Conservation (phyloP, 331 rosid species). For the Spiraea crenata region DNA sequence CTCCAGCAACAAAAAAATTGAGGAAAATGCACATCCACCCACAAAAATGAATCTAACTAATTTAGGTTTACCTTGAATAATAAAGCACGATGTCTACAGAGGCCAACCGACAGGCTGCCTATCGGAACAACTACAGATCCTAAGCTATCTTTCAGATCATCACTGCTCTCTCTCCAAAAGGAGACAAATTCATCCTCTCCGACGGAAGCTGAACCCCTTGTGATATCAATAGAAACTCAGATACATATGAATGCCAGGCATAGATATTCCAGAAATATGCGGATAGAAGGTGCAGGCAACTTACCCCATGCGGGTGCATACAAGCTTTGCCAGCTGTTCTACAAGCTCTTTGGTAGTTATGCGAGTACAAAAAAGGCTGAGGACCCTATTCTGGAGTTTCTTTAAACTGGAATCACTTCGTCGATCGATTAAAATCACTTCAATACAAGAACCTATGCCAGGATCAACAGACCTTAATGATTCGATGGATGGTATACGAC, state of each 20-base stretch:
- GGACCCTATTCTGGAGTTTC: conserved; percentile 74
- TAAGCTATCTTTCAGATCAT: conserved; percentile 76
- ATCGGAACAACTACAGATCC: conserved; percentile 94
- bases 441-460: conserved; percentile 59
- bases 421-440: conserved; percentile 79
- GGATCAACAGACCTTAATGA: conserved; percentile 71
- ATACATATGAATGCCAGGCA: conserved; percentile 27
- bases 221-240: conserved; percentile 44
- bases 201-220: conserved; percentile 84
- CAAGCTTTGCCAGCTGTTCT: conserved; percentile 88
- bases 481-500: conserved; percentile 87
- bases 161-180: conserved; percentile 77
- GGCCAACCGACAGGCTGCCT: conserved; percentile 90
- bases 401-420: conserved; percentile 74
- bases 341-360: conserved; percentile 77
- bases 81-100: conserved; percentile 94
- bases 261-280: conserved; percentile 21
- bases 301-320: conserved; percentile 92
- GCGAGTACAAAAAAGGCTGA: conserved; percentile 61
- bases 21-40: neutral
- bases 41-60: neutral
- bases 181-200: conserved; percentile 69
- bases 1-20: neutral
- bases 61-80: conserved; percentile 78
- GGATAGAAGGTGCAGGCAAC: conserved; percentile 36